These are phyloP conservation scores for Somion occarium DNA, from an alignment of 1,284 basidiomycete genomes.

Conservation along the genomic window DNA sequence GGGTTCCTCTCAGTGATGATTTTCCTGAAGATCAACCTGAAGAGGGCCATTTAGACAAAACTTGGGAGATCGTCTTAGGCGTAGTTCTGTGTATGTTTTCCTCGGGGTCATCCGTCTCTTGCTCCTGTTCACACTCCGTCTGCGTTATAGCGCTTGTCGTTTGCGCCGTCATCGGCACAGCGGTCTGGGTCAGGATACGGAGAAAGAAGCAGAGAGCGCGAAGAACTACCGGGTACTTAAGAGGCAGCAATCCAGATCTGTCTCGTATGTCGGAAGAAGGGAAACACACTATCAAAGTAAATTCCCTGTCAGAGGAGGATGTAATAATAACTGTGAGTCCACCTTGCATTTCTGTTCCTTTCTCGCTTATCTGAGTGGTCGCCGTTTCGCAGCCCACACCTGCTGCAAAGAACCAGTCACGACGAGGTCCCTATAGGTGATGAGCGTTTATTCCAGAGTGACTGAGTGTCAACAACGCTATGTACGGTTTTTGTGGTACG, in stretches of 20 bases:
- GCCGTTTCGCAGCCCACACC: not conserved
- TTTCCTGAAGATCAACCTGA: not conserved
- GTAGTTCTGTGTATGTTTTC: slow-evolving; percentile 2
- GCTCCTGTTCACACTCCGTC: not conserved
- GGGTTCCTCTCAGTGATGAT: not conserved
- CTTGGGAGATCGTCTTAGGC: slow-evolving; percentile 8
- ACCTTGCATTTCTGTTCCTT: not conserved
- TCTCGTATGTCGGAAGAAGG: not conserved
- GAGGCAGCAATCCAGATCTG: not conserved
- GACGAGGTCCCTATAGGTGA: not conserved
- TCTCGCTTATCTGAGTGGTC: not conserved
- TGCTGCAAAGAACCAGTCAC: not conserved
- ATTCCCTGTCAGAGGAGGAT: no score
- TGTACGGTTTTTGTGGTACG: no score
- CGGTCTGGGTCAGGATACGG: not conserved
- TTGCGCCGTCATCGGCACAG: slow-evolving; percentile 3
- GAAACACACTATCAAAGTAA: not conserved
- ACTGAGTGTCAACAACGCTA: no score
- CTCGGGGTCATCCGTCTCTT: not conserved
- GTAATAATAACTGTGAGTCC: not conserved
- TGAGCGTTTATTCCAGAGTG: no score
- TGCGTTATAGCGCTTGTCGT: slow-evolving; percentile 1
- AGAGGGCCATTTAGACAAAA: slow-evolving; percentile 4
- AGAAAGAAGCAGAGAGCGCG: slow-evolving; percentile 2
- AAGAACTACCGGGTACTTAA: not conserved